Evolutionary conservation across 208 protist genomes (phyloP).

Genomic region (Leishmania guyanensis): DNA sequence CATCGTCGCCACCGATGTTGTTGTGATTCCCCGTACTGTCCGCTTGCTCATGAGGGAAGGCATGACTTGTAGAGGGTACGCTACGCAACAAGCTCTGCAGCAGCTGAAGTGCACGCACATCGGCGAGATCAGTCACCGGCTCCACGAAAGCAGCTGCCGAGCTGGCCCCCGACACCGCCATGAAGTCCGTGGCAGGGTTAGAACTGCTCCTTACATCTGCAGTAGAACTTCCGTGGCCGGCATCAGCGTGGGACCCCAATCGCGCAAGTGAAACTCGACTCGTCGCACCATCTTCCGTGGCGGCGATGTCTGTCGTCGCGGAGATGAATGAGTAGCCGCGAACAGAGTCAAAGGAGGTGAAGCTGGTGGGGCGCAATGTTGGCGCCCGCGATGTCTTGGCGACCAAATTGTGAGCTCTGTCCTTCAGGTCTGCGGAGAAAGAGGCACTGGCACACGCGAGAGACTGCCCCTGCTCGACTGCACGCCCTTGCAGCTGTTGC

Average conservation of each 20-base stretch:
- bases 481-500: background rate
- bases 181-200: background rate
- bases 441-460: background rate
- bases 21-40: background rate
- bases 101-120: conserved; percentile 23
- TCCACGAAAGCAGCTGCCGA: background rate
- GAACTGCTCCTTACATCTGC: background rate
- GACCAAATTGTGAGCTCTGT: too few relatives aligned
- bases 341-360: background rate
- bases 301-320: background rate
- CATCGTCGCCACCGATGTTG: background rate
- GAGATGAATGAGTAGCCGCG: background rate
- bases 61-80: background rate
- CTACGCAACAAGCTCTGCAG: conserved; percentile 26
- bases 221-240: too few relatives aligned
- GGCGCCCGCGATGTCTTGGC: background rate
- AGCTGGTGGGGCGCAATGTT: background rate
- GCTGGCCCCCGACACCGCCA: background rate
- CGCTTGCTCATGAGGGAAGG: background rate
- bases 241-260: background rate
- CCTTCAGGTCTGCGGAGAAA: background rate
- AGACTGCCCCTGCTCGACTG: background rate
- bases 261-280: background rate
- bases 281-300: background rate
- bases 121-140: conserved; percentile 23